Conservation (phyloP, 192 early-diverging fungal genomes). For the Linnemannia schmuckeri region DNA sequence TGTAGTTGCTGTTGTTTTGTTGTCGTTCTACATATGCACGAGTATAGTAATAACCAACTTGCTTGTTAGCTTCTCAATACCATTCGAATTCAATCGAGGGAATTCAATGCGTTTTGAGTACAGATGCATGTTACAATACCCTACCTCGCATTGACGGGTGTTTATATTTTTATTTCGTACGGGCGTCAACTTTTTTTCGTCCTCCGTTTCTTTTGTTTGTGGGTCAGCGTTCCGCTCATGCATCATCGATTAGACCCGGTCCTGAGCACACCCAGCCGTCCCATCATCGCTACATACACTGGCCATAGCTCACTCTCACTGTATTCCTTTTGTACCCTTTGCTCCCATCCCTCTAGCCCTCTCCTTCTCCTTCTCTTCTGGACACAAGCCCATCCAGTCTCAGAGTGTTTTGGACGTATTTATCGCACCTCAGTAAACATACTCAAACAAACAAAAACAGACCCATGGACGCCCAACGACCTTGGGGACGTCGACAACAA, state of each 20-base stretch:
- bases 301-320: background rate
- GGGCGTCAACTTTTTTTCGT: background rate
- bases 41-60: background rate
- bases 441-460: background rate
- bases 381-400: background rate
- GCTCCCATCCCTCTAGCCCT: background rate
- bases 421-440: background rate
- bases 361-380: background rate
- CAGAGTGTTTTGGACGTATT: background rate
- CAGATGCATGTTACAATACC: too few species aligned
- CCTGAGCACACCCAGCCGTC: conserved; percentile 1
- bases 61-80: background rate
- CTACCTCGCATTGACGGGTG: background rate
- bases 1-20: background rate
- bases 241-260: background rate
- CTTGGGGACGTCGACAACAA: background rate
- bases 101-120: too few species aligned
- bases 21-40: background rate
- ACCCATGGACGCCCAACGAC: background rate
- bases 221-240: background rate
- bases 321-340: background rate
- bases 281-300: background rate
- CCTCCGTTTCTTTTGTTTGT: background rate
- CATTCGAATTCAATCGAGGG: too few species aligned
- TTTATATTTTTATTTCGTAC: background rate